Base-by-base conservation (phyloP, 768 basidiomycete genomes). In the Paxillus rubicundulus region DNA sequence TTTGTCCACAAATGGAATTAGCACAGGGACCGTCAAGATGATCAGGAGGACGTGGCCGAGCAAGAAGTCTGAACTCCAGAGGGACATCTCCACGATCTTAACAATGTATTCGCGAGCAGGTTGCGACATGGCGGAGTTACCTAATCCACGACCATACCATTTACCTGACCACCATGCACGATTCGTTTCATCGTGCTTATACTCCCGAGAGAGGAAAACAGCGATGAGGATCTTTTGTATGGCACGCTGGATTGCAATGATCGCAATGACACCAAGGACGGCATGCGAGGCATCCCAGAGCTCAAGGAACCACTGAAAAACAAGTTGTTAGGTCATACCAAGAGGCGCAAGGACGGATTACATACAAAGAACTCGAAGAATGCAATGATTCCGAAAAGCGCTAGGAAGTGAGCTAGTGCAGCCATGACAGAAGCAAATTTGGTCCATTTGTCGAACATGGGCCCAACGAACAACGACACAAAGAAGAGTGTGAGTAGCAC, bases 101-200 rank as follows among this genome's bases (percentile, higher is more conserved):
- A 98, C 95, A 51, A 98, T 82, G 66, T 89, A 97, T 77, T 98
- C 97, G 67, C 97, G 87, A 51, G 92, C 93, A 30, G 95, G 94
- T 68, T 98, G 97, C 28, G 92, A 94, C 67, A 96, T 85, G 34
- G 90, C 92, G 32, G 90, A 88, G n/a, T 80, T 80, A 13, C 96
- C 96, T 17, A 99, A 77, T 27, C 92, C 91, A 53, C 93, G 82
- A 43, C 95, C 94, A 66, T 95, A 95, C 97, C 97, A 98, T 76
- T 89, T 87, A 56, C 94, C 95, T 16, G 95, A 94, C 97, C 97
- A 99, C 96, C 96, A 98, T 2, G 95, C 95, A 55, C 91, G 81
- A 74, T 98, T 98, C 24, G 92, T 95, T 75, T 98, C 94, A 66
- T 99, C 97, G 67, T 97, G 92, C 75, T 98, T 98, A 79, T 88